Conservation (phyloP, 345 rosid species). For the Acer negundo region DNA sequence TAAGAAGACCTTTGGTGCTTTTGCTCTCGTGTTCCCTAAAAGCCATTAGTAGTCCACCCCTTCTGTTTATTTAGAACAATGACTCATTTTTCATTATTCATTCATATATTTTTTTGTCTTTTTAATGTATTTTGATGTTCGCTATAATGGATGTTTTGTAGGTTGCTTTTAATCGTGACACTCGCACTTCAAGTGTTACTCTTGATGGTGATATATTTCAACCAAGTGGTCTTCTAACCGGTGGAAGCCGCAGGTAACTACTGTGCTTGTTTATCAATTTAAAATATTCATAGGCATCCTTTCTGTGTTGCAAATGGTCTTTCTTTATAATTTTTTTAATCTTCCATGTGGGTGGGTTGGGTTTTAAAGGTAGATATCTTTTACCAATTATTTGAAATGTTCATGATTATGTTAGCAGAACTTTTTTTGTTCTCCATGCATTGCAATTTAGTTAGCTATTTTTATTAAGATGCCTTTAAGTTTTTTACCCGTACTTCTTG, state of each 20-base stretch:
- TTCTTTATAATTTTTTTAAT: not conserved
- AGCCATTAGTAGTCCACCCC: not conserved
- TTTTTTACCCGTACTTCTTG: not conserved
- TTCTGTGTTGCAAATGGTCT: not conserved
- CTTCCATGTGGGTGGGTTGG: not conserved
- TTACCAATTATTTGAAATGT: not conserved
- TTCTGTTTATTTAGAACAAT: not conserved
- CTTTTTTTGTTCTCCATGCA: not conserved
- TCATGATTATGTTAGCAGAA: not conserved
- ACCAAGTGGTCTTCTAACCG: conserved; percentile 96
- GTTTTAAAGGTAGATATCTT: not conserved
- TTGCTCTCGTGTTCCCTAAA: not conserved
- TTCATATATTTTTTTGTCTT: not conserved
- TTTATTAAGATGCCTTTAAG: conserved; percentile 8
- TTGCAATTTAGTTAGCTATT: not conserved
- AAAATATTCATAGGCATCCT: conserved; percentile 5
- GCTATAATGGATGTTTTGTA: conserved; percentile 33
- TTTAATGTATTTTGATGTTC: not conserved
- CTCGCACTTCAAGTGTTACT: conserved; percentile 81
- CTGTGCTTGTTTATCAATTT: conserved; percentile 4
- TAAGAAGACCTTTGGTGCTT: not conserved
- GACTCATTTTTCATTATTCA: not conserved
- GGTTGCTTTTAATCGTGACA: conserved; percentile 82
- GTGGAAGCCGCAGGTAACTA: conserved; percentile 91
- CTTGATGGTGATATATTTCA: conserved; percentile 95